Base-by-base conservation (phyloP, 306 rosid genomes). In the Dryas octopetala region DNA sequence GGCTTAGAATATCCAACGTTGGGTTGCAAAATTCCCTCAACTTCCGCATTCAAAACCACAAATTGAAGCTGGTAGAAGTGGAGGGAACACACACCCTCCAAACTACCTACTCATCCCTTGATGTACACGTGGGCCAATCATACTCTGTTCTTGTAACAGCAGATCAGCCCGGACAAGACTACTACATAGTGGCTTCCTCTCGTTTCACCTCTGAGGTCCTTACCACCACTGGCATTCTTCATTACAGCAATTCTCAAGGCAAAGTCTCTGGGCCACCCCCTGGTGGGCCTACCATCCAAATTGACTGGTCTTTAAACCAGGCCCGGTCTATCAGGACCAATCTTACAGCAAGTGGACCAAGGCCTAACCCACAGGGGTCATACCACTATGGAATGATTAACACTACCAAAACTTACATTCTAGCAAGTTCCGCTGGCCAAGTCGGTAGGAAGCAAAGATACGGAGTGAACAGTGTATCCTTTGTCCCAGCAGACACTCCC, bases 321-420 rank as follows among this genome's bases (percentile, higher is more conserved):
- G 99, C 99, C 62, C 97, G 99, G 61, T 91, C 99, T 7, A 92
- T 95, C 75, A 91, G 99, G 91, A 86, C 97, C 7, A 95, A 95
- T 85, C 97, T 95, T 60, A 91, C 99, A 16, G 99, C 99, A 49
- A 95, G 99, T 77, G 99, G 99, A 79, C 99, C 99, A 0, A 79
- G 99, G 86, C 99, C 99, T 0, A 95, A 95, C 82, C 99, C 99
- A 4, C 99, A 95, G 84, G 99, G 99, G 0, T 95, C 99, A 0
- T 95, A 95, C 80, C 99, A 95, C 77, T 95, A 95, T 19, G 99
- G 99, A 73, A 78, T 95, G 12, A 89, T 95, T 12, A 84, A 75
- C 81, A 83, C 92, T 8, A 67, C 92, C 52, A 91, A 64, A 81
- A 92, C 97, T 62, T 89, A 86, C 84, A 69, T 91, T 48, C 61